Base-by-base conservation (phyloP, 2,329 filamentous ascomycete genomes). In the Aspergillus ochraceoroseus region DNA sequence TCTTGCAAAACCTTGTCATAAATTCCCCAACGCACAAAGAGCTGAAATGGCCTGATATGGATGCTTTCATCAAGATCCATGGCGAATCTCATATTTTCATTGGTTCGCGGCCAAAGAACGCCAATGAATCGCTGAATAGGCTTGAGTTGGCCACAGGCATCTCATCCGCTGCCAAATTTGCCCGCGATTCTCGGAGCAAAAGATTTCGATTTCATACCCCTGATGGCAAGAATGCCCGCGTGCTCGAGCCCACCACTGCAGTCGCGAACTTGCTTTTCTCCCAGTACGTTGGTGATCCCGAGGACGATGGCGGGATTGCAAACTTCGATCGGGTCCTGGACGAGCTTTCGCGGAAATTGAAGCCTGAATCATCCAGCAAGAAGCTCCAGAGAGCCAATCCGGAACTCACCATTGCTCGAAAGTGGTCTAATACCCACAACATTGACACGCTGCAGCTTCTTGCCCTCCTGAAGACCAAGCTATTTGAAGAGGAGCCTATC, bases 31-130 rank as follows among this genome's bases (percentile, higher is more conserved):
- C 14, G 7, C 38, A 51, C 28, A 47, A 46, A 29, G 26, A 53
- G 27, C 9, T 60, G 38, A 46, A 28, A 8, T 61, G 54, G 56
- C 55, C 55, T 37, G 55, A 61, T 34, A 59, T 61, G 44, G 56
- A 59, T 12, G 34, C 54, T 32, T 58, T 59, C 31, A 48, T 59
- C 30, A 53, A 58, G 31, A 57, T 61, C 11, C 57, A 61, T 40
- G 53, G 56, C 27, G 54, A 60, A 27, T 53, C 49, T 43, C 49
- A 53, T 38, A 58, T 61, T 13, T 59, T 61, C 36, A 37, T 59
- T 28, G 54, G 58, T 18, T 44, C 48, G 2, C 50, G 55, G 26
- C 58, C 56, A 23, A 58, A 56, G 29, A 50, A 57, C 19, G 51
- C 49, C 7, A 33, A 5, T 2, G 54, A 61, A 38, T 59, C 55